A percentile compares a stretch with the other conserved stretches of the same genome.
phyloP scores from a whole-genome alignment of 352 stramenopile species.

The Phytophthora macrochlamydospora region DNA sequence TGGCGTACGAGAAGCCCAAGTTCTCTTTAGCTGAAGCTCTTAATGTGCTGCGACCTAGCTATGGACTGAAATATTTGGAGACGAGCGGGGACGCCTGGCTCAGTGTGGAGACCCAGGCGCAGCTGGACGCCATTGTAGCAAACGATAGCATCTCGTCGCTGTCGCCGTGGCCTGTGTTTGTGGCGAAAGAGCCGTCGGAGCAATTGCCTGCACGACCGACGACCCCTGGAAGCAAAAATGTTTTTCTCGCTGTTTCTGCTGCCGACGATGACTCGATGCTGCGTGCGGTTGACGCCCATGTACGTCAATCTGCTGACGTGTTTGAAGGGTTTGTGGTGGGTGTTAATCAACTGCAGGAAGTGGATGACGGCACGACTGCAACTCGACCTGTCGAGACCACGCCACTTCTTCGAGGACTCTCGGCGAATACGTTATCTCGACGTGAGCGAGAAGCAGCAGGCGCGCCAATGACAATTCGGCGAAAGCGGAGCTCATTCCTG shows the following conservation, averaged over 20 bases:
- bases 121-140: constrained; percentile 60
- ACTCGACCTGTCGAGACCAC: constrained; percentile 54
- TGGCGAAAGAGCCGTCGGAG: constrained; percentile 62
- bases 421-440: constrained; percentile 24
- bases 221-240: constrained; percentile 56
- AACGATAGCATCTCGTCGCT: constrained; percentile 64
- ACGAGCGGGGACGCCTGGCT: constrained; percentile 71
- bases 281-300: constrained; percentile 64
- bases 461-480: constrained; percentile 45
- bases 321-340: constrained; percentile 88
- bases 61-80: constrained; percentile 76
- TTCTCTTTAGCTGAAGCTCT: constrained; percentile 86
- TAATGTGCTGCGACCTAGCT: constrained; percentile 79
- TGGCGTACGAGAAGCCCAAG: constrained; percentile 85
- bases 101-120: constrained; percentile 80
- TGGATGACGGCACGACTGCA: constrained; percentile 11
- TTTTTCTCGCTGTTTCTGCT: constrained; percentile 79
- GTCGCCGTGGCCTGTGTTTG: constrained; percentile 79
- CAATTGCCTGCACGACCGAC: constrained; percentile 10
- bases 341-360: constrained; percentile 74
- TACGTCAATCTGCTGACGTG: constrained; percentile 45
- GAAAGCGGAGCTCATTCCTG: constrained; percentile 75
- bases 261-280: constrained; percentile 79
- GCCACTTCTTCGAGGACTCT: constrained; percentile 51
- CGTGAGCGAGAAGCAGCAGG: constrained; percentile 21